Evolutionary conservation across 108 stramenopile genomes (phyloP), one percentile per base, ranked within the genome.

Genomic region (Seminavis robusta): DNA sequence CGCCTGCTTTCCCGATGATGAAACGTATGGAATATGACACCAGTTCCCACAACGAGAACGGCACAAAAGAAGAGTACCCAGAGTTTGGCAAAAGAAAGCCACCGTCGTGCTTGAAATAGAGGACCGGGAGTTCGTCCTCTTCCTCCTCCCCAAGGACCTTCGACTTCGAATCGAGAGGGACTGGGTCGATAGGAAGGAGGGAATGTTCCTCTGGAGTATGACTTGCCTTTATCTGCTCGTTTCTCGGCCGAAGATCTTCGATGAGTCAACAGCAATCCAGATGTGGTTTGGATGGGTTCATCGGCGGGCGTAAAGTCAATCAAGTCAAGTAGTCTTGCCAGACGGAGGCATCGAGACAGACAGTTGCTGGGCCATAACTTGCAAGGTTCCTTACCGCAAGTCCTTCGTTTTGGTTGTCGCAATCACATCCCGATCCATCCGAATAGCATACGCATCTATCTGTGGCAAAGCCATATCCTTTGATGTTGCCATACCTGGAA

Each of bases 301-400:
- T 56, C 28, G 2, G 45, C 52, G 52, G 33, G 27, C 9, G 16
- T n/a, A n/a, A n/a, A n/a, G n/a, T n/a, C n/a, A n/a, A n/a, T n/a
- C n/a, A n/a, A n/a, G n/a, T n/a, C n/a, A n/a, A n/a, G 43, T 93
- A 93, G 42, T 81, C 81, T 59, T 89, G 81, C 92, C 92, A 93
- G 13, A 66, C 30, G 3, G 76, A 75, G 5, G 92, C 92, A 41
- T 93, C 92, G 19, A 93, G 58, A 45, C 92, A 93, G 20, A 93
- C 92, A 7, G 80, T 75, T 16, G 92, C 86, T 4, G 92, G 92
- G 17, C 92, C 92, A 44, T 89, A 88, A 6, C 85, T 76, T 1
- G 92, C 92, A 56, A 93, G 52, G 38, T 93, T 93, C 15, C 70
- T 47, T 11, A 93, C 74, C 4, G 92, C 92, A 3, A 76, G 61